Percentiles rank a stretch among this genome's conserved stretches.
Conservation (phyloP, 2,329 filamentous ascomycete species). For the Ophiostoma tasmaniense region DNA sequence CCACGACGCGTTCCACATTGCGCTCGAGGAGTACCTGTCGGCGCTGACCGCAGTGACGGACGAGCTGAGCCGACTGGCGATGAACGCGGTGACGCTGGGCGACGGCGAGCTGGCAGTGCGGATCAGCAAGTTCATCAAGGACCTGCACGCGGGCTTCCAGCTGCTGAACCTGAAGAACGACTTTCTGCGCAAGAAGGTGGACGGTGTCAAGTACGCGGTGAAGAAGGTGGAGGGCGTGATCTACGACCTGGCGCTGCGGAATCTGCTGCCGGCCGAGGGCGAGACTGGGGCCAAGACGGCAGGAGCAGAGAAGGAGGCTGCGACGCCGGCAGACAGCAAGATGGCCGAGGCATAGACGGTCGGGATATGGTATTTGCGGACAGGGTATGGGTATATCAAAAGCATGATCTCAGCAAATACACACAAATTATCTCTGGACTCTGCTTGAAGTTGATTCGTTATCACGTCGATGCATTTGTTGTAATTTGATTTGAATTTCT, state of each 20-base stretch:
- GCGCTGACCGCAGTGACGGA: slow-evolving; percentile 80
- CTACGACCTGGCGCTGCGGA: slow-evolving; percentile 84
- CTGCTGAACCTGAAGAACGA: slow-evolving; percentile 97
- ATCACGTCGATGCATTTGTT: background rate
- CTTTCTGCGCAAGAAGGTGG: slow-evolving; percentile 73
- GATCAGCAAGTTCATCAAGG: slow-evolving; percentile 89
- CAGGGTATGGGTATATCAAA: background rate
- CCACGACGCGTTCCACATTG: slow-evolving; percentile 83
- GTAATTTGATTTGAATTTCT: background rate
- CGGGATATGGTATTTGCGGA: background rate
- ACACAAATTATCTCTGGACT: no score
- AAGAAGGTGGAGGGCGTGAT: slow-evolving; percentile 98
- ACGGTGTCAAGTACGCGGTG: slow-evolving; percentile 93
- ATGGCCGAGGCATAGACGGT: slow-evolving; percentile 4
- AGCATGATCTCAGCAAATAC: background rate
- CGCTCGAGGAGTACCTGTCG: slow-evolving; percentile 93
- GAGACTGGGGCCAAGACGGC: slow-evolving; percentile 17
- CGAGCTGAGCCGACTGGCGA: slow-evolving; percentile 81
- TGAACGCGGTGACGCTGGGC: slow-evolving; percentile 87
- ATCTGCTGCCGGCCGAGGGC: slow-evolving; percentile 52
- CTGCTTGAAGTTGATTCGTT: background rate
- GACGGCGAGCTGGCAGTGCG: slow-evolving; percentile 78
- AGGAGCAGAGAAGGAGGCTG: no score
- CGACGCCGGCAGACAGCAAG: background rate
- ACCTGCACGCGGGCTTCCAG: slow-evolving; percentile 92